phyloP scores from a whole-genome alignment of 2,329 filamentous ascomycete genomes.

The Sporothrix phasma region DNA sequence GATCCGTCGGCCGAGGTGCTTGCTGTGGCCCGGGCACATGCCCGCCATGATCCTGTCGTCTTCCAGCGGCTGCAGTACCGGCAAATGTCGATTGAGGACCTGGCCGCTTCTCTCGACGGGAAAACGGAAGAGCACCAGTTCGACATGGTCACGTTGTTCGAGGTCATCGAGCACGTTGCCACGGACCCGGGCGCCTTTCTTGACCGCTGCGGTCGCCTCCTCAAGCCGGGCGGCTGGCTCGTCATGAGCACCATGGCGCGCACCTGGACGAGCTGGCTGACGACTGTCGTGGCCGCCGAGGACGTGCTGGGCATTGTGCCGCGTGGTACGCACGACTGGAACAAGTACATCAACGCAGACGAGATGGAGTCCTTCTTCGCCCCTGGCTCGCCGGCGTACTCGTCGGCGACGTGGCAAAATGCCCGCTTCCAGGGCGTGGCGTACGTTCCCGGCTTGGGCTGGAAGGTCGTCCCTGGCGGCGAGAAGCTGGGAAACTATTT shows the following conservation, averaged over 20 bases:
- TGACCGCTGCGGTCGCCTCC: conserved; percentile 58
- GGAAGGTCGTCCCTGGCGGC: conserved; percentile 71
- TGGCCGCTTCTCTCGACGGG: conserved; percentile 26
- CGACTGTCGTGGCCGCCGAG: conserved; percentile 87
- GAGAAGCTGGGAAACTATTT: conserved; percentile 94
- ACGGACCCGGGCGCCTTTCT: conserved; percentile 61
- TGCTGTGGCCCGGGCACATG: conserved; percentile 65
- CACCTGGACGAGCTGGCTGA: conserved; percentile 80
- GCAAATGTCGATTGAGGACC: conserved; percentile 66
- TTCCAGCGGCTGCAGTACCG: conserved; percentile 56
- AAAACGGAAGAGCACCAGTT: conserved; percentile 30
- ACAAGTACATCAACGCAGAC: conserved; percentile 82
- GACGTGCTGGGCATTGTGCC: conserved; percentile 81
- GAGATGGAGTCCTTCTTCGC: conserved; percentile 56
- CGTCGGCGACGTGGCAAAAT: conserved; percentile 43
- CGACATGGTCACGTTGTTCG: conserved; percentile 81
- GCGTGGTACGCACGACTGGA: conserved; percentile 89
- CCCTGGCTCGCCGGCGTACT: conserved; percentile 1
- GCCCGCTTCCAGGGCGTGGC: conserved; percentile 66
- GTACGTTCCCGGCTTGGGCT: conserved; percentile 83
- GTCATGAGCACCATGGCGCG: conserved; percentile 86
- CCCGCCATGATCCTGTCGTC: conserved; percentile 58
- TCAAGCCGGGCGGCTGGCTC: conserved; percentile 87
- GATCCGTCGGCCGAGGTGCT: conserved; percentile 69
- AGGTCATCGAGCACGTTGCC: conserved; percentile 89